Evolutionary conservation across 305 asterid genomes (phyloP).

Genomic region (Fraxinus angustifolia): DNA sequence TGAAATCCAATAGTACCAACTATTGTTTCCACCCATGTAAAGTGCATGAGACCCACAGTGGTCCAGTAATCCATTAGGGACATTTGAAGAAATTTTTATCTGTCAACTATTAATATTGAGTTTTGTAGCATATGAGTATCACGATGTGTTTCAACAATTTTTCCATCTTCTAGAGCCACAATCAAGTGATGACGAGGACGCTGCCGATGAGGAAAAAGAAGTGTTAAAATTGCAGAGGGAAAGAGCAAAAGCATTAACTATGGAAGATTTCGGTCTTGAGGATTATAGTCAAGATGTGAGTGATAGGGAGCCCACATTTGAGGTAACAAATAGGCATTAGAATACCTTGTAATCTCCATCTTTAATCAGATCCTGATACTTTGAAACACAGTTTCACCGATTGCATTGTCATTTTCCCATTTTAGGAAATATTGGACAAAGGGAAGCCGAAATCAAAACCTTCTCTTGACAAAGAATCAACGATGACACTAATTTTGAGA

Average conservation of each 20-base stretch:
- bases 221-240: slow-evolving; percentile 57
- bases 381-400: slow-evolving; percentile 8
- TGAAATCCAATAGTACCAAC: background rate
- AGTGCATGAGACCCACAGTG: background rate
- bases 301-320: slow-evolving; percentile 62
- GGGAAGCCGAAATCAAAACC: slow-evolving; percentile 39
- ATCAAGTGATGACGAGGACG: slow-evolving; percentile 72
- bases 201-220: slow-evolving; percentile 73
- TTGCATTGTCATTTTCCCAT: slow-evolving; percentile 16
- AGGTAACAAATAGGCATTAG: slow-evolving; percentile 41
- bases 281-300: slow-evolving; percentile 44
- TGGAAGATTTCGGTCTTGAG: slow-evolving; percentile 65
- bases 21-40: background rate
- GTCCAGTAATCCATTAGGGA: background rate
- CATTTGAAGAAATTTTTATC: slow-evolving; percentile 8
- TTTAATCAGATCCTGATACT: background rate
- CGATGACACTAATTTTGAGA: slow-evolving; percentile 47
- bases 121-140: slow-evolving; percentile 2
- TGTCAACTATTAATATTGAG: background rate
- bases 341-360: slow-evolving; percentile 1
- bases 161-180: slow-evolving; percentile 36
- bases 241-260: slow-evolving; percentile 45
- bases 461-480: slow-evolving; percentile 38
- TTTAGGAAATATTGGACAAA: slow-evolving; percentile 58
- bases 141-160: slow-evolving; percentile 19